Evolutionary conservation across 108 stramenopile species (phyloP).

Genomic region (Nitzschia inconspicua): DNA sequence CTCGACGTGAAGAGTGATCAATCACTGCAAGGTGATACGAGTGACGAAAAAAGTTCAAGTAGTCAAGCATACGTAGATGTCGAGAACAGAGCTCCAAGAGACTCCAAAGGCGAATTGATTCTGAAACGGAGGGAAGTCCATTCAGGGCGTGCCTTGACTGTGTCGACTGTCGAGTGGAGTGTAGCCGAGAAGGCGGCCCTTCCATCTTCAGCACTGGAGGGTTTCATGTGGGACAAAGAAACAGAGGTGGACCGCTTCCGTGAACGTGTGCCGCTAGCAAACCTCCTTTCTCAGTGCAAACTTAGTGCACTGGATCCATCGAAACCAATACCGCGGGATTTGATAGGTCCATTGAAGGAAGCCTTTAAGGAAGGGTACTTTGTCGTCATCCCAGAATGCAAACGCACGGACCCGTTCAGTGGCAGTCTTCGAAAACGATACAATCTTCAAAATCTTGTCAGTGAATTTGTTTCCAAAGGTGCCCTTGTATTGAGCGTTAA

Average conservation of each 20-base stretch:
- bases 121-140: slow-evolving; percentile 75
- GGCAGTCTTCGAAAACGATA: slow-evolving; percentile 81
- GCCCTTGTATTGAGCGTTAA: slow-evolving; percentile 68
- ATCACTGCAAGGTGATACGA: slow-evolving; percentile 32
- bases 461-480: slow-evolving; percentile 51
- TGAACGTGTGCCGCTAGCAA: slow-evolving; percentile 75
- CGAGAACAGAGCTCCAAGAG: slow-evolving; percentile 54
- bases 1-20: slow-evolving; percentile 33
- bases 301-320: slow-evolving; percentile 49
- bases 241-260: slow-evolving; percentile 83
- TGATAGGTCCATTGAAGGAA: slow-evolving; percentile 62
- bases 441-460: slow-evolving; percentile 61
- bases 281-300: slow-evolving; percentile 69
- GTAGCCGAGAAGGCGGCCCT: slow-evolving; percentile 82
- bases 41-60: slow-evolving; percentile 9
- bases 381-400: slow-evolving; percentile 83
- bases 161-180: slow-evolving; percentile 84
- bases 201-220: slow-evolving; percentile 69
- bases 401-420: slow-evolving; percentile 69
- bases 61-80: slow-evolving; percentile 8
- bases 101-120: slow-evolving; percentile 73
- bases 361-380: slow-evolving; percentile 45
- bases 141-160: slow-evolving; percentile 77
- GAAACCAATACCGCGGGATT: slow-evolving; percentile 73
- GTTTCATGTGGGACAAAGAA: slow-evolving; percentile 91